Base-by-base conservation (phyloP, 306 rosid genomes). In the Lathyrus sativus region DNA sequence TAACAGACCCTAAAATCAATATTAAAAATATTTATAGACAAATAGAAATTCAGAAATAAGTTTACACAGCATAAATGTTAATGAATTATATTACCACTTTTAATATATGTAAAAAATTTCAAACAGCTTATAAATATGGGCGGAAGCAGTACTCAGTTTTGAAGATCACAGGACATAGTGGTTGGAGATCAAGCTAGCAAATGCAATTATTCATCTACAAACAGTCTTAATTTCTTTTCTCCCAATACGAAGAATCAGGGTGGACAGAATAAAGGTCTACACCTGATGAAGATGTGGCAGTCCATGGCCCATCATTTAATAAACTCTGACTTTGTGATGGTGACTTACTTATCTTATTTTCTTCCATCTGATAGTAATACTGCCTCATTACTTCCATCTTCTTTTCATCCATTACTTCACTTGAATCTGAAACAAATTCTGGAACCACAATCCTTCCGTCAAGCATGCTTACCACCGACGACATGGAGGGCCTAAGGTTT, bases 391-490 rank as follows among this genome's bases (percentile, higher is more conserved):
- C 57, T 29, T 78, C 78, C 43, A 73, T 43, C 38, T 44, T 78
- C 54, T 14, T 68, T 38, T 73, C 79, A 45, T 78, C 75, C 72
- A 62, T 26, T 54, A 7, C 18, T 24, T 78, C 82, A 78, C 26
- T 68, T 54, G 61, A 11, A 11, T 73, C 63, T 54, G 62, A 9
- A 24, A 62, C 31, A 6, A 17, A 8, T 14, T 78, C 75, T 4
- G 56, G 63, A 62, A 73, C 54, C 1, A 12, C 22, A 6, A 7
- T 54, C 46, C 8, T 37, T 4, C 79, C 82, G 62, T 78, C 82
- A 24, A 78, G 79, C 72, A 78, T 73, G 67, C 76, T 68, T 3
- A 68, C 41, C 33, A 78, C 72, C 4, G 68, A 44, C 28, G 79
- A 73, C 82, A 78, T 73, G 29, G 72, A 2, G 0, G 82, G 82